phyloP scores from a whole-genome alignment of 768 basidiomycete species.

The Ephemerocybe angulata region DNA sequence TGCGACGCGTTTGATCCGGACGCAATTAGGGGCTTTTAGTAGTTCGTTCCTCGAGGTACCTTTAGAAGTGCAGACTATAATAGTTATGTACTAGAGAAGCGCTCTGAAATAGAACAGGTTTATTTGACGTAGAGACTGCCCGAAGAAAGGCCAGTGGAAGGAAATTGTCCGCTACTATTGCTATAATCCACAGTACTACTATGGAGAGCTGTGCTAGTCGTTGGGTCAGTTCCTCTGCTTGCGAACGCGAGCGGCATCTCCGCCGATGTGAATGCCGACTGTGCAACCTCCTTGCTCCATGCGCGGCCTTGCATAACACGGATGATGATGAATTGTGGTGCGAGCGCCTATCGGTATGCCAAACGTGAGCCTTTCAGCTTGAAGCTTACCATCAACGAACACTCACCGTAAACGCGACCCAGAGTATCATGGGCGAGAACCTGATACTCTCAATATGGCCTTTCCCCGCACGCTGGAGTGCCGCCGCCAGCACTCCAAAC shows the following conservation, averaged over 20 bases:
- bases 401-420: conserved; percentile 4
- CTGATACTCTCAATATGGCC: background rate
- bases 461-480: background rate
- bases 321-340: conserved; percentile 6
- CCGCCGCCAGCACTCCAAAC: conserved; percentile 1
- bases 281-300: conserved; percentile 1
- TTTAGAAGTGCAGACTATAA: too few relatives aligned
- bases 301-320: conserved; percentile 11
- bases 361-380: background rate
- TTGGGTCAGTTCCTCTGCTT: too few relatives aligned
- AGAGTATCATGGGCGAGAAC: background rate
- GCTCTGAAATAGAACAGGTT: too few relatives aligned
- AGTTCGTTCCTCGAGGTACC: too few relatives aligned
- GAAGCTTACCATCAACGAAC: background rate
- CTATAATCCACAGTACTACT: too few relatives aligned
- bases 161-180: too few relatives aligned
- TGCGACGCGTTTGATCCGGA: too few relatives aligned
- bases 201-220: too few relatives aligned
- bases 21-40: too few relatives aligned
- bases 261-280: background rate
- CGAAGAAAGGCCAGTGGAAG: too few relatives aligned
- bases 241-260: background rate
- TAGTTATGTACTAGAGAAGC: too few relatives aligned
- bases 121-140: too few relatives aligned
- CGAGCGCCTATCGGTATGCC: background rate